phyloP scores from a whole-genome alignment of 148 eudicot genomes.

The Camellia sinensis region DNA sequence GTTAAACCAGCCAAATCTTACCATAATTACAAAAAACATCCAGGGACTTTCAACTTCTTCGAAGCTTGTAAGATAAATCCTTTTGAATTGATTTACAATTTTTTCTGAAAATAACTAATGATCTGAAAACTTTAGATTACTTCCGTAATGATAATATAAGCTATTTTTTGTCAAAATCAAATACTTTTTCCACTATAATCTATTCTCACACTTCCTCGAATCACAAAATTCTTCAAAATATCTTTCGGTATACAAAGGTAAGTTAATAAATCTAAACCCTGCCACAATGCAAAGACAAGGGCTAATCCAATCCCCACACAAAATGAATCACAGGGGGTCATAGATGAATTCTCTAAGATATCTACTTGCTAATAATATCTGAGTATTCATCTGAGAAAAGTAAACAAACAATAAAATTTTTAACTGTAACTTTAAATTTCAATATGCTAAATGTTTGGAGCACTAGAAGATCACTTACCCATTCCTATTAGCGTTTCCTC shows the following conservation, averaged over 20 bases:
- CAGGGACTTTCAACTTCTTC: neutral
- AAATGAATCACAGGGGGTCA: neutral
- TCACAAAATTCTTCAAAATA: neutral
- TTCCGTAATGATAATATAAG: neutral
- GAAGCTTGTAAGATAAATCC: neutral
- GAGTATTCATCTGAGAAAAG: neutral
- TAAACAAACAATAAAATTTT: neutral
- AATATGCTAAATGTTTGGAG: conserved; percentile 9
- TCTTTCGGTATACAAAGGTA: too few relatives aligned
- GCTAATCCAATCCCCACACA: neutral
- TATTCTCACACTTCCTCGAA: neutral
- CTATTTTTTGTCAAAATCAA: too few relatives aligned
- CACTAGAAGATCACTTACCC: conserved; percentile 49
- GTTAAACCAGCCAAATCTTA: neutral
- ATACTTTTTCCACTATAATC: neutral
- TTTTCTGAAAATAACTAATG: neutral
- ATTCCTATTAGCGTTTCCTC: conserved; percentile 84
- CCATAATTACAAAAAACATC: neutral
- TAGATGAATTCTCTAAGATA: neutral
- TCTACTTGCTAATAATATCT: neutral
- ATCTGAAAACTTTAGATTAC: neutral
- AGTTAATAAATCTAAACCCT: neutral
- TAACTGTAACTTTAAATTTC: neutral
- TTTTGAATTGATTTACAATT: neutral
- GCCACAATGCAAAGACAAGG: neutral